Evolutionary conservation across 768 basidiomycete species (phyloP).

Genomic region (Dacryopinax spathularia): DNA sequence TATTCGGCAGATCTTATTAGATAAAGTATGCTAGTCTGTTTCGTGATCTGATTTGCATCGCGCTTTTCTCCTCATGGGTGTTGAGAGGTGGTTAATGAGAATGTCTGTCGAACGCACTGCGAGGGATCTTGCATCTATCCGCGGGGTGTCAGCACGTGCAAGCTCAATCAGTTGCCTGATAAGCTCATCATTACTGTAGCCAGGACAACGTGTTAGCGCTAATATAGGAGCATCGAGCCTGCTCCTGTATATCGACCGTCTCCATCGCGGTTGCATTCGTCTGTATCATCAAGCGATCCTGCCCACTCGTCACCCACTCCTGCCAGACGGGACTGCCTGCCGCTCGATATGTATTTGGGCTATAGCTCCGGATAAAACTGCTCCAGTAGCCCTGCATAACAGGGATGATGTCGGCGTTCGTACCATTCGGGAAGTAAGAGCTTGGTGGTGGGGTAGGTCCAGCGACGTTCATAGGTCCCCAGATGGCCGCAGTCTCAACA

Average conservation of each 20-base stretch:
- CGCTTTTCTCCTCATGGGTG: background rate
- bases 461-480: background rate
- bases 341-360: background rate
- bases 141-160: no score
- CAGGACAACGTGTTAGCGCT: background rate
- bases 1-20: conserved; percentile 84
- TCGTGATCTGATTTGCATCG: background rate
- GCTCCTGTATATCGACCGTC: background rate
- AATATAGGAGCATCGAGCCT: background rate
- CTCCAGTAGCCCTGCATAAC: background rate
- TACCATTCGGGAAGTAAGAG: background rate
- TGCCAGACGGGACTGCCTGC: background rate
- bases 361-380: background rate
- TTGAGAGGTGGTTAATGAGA: background rate
- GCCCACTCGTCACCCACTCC: background rate
- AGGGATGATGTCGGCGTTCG: background rate
- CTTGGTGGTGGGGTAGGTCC: background rate
- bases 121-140: background rate
- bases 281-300: background rate
- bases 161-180: no score
- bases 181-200: no score
- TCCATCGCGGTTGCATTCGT: background rate
- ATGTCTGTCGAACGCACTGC: background rate
- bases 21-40: background rate
- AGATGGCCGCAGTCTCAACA: background rate